Evolutionary conservation across 2,329 filamentous ascomycete species (phyloP), one percentile per base, ranked within the genome.

Genomic region (Monascus ruber): DNA sequence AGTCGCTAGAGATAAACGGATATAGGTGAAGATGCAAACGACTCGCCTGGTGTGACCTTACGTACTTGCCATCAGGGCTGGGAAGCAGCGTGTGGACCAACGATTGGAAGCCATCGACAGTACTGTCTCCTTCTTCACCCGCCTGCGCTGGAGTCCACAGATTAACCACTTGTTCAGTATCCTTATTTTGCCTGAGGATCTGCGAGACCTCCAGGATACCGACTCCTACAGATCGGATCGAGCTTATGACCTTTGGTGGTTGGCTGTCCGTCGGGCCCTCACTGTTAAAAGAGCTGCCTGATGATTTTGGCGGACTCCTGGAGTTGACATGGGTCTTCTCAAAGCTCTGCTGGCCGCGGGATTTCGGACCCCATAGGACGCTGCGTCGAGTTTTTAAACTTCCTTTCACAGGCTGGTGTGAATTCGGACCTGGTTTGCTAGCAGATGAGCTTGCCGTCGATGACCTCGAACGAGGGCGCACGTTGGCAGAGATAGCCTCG

Each of bases 11-110:
- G 29, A 78, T 74, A 58, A 95, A 95, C 1, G 83, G 74, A 49
- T 81, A 83, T 9, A 95, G 66, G 43, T 85, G 82, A 1, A 95
- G 68, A 48, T 89, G 83, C 5, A 96, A 65, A 26, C 84, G 77
- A 53, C 89, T 86, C 24, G 85, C 78, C 39, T 76, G 74, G 39
- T 72, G 69, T 24, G 82, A 85, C 53, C 79, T 82, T 52, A 82
- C 80, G 56, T 85, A 93, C 31, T 77, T 75, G 5, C 82, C 81
- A n/a, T 73, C 80, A 28, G 76, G 71, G 55, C 79, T 89, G 10
- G 80, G 76, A 50, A 87, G 70, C n/a, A 94, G 63, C 35, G 83
- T 79, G 29, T 75, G 72, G 40, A 94, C 72, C 35, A 94, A 58
- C 9, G 79, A 75, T 44, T 88, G 77, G 74, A 83, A 89, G 9